Percentiles rank a stretch among this genome's conserved stretches.
phyloP scores from a whole-genome alignment of 2,329 filamentous ascomycete species.

The Aspergillus caelatus region DNA sequence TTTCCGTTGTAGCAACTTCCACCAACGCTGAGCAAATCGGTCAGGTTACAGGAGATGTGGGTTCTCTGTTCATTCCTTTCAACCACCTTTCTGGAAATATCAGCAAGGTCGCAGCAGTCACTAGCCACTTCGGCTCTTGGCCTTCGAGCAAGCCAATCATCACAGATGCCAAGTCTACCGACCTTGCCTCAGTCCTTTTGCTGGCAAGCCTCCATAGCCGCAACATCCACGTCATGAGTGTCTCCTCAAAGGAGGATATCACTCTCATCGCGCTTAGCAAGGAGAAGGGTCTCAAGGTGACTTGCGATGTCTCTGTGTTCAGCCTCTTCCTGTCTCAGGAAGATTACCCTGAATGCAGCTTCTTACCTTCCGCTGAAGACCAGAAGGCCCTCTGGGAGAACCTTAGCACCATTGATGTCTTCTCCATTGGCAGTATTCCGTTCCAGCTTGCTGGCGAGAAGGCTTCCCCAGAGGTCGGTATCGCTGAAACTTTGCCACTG shows the following conservation, averaged over 20 bases:
- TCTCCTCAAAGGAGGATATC: conserved; percentile 81
- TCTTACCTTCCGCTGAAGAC: conserved; percentile 67
- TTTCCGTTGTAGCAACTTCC: conserved; percentile 74
- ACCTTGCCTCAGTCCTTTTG: conserved; percentile 77
- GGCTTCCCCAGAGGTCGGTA: conserved; percentile 65
- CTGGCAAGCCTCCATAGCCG: conserved; percentile 77
- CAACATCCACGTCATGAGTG: conserved; percentile 77
- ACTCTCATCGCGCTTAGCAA: conserved; percentile 76
- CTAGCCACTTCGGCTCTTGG: conserved; percentile 77
- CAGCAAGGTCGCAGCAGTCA: conserved; percentile 79
- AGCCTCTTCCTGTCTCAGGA: conserved; percentile 73
- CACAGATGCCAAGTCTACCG: conserved; percentile 78
- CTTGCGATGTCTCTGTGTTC: conserved; percentile 81
- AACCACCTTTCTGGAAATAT: conserved; percentile 80
- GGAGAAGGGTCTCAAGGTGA: conserved; percentile 78
- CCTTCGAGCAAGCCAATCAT: conserved; percentile 77
- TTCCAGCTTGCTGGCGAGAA: conserved; percentile 70
- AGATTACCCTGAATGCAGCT: conserved; percentile 68
- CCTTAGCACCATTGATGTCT: conserved; percentile 73
- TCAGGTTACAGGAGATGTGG: conserved; percentile 71
- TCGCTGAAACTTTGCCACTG: conserved; percentile 72
- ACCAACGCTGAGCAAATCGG: conserved; percentile 75
- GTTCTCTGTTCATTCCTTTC: conserved; percentile 81
- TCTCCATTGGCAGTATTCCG: conserved; percentile 76
- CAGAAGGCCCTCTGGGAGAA: conserved; percentile 76